These are phyloP conservation scores for Aspergillus nanangensis DNA, from an alignment of 495 filamentous ascomycete species.

Conservation along the genomic window DNA sequence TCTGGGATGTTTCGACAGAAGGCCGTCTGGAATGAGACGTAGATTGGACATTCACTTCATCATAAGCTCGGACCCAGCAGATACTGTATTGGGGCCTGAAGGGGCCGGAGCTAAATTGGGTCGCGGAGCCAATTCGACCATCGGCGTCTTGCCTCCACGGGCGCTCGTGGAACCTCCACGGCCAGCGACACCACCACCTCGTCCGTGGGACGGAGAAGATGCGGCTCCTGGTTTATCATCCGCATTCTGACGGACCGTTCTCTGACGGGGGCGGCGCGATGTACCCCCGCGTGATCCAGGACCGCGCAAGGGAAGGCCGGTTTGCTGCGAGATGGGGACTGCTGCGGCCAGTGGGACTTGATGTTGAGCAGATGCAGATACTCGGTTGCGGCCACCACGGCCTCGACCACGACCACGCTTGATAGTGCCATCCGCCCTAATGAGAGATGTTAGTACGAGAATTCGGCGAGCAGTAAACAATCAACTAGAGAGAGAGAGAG, in stretches of 20 bases:
- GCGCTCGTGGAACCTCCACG: conserved; percentile 30
- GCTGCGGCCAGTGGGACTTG: conserved; percentile 38
- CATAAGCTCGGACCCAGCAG: conserved; percentile 25
- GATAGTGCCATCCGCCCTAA: conserved; percentile 70
- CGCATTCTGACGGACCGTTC: conserved; percentile 60
- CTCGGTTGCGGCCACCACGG: conserved; percentile 49
- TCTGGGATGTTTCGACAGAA: no score
- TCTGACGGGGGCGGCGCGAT: conserved; percentile 75
- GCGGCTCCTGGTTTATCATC: conserved; percentile 60
- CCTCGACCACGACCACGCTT: conserved; percentile 76
- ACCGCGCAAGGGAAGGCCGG: conserved; percentile 54
- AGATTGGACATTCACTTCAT: conserved; percentile 28
- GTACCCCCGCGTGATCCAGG: conserved; percentile 79
- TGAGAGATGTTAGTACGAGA: conserved; percentile 22
- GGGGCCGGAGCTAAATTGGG: conserved; percentile 22
- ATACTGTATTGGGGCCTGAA: conserved; percentile 20
- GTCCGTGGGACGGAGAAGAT: conserved; percentile 21
- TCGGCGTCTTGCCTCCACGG: conserved; percentile 26
- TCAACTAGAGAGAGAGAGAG: conserved; percentile 4
- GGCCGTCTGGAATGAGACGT: no score
- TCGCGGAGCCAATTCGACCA: conserved; percentile 28
- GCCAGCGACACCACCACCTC: conserved; percentile 22
- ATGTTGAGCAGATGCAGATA: conserved; percentile 30
- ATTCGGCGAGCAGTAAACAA: background rate
- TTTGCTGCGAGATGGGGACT: conserved; percentile 41